Conservation (phyloP, 768 basidiomycete genomes). For the Lactarius sanguifluus region DNA sequence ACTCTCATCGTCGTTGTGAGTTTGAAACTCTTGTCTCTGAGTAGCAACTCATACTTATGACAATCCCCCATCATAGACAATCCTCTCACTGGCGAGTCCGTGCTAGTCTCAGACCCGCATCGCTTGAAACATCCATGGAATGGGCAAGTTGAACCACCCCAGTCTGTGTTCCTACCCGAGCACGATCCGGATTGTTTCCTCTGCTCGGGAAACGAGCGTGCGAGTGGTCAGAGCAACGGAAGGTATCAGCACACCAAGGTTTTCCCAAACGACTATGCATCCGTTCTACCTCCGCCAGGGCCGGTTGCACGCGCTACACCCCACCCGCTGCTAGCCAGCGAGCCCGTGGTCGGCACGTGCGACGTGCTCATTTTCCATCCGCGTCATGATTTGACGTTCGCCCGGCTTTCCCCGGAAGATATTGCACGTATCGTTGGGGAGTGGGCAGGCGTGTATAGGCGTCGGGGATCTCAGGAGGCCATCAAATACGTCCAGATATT, state of each 20-base stretch:
- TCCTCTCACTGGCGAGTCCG: conserved; percentile 70
- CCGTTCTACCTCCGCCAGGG: conserved; percentile 63
- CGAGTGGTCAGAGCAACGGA: conserved; percentile 69
- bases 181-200: conserved; percentile 81
- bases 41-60: not conserved
- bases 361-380: conserved; percentile 89
- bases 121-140: conserved; percentile 90
- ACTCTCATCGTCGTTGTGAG: conserved; percentile 28
- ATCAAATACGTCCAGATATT: conserved; percentile 87
- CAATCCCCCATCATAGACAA: conserved; percentile 56
- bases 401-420: conserved; percentile 56
- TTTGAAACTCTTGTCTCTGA: conserved; percentile 12
- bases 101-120: conserved; percentile 81
- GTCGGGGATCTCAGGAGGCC: conserved; percentile 59
- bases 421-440: conserved; percentile 65
- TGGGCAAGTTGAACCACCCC: conserved; percentile 75
- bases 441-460: conserved; percentile 68
- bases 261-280: conserved; percentile 84
- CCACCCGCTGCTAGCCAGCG: conserved; percentile 61
- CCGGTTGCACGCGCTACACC: conserved; percentile 50
- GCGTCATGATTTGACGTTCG: conserved; percentile 81
- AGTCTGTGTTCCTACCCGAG: conserved; percentile 50
- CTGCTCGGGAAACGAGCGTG: conserved; percentile 80
- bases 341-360: conserved; percentile 78
- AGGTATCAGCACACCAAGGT: conserved; percentile 63